Percentiles rank a stretch among this genome's conserved stretches.
phyloP scores from a whole-genome alignment of 768 basidiomycete genomes.

The Leucocoprinus leucothites region DNA sequence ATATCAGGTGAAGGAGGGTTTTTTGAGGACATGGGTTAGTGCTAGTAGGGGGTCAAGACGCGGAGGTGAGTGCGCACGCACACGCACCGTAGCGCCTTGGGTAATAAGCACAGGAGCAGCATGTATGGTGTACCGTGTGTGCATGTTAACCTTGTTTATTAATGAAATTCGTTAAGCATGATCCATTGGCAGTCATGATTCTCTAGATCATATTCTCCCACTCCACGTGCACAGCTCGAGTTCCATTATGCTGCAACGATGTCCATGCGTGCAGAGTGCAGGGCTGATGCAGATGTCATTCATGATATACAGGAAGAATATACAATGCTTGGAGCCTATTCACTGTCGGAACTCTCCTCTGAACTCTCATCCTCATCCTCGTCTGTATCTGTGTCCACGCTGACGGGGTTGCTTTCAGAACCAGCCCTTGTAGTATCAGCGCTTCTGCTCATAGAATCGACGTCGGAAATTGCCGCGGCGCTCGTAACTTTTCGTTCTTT shows the following conservation, averaged over 20 bases:
- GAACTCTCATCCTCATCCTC: background rate
- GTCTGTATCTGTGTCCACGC: conserved; percentile 8
- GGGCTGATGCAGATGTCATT: no score
- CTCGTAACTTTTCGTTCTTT: conserved; percentile 53
- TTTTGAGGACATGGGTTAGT: conserved; percentile 7
- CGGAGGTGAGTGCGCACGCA: background rate
- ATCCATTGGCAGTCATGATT: background rate
- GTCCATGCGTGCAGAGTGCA: no score
- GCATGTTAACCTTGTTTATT: conserved; percentile 2
- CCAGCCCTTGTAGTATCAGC: conserved; percentile 5
- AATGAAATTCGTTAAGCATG: background rate
- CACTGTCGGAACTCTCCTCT: no score
- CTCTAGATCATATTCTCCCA: background rate
- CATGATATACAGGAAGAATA: no score
- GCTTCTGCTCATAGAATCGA: conserved; percentile 21
- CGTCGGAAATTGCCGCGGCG: conserved; percentile 45
- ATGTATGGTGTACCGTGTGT: background rate
- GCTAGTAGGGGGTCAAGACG: background rate
- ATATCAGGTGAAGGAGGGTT: conserved; percentile 1
- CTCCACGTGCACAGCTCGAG: no score
- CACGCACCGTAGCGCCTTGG: background rate
- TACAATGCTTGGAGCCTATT: no score
- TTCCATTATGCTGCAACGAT: no score
- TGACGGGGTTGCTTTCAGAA: conserved; percentile 14
- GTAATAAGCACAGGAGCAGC: conserved; percentile 3